Conservation (phyloP, 805 yeast genomes). For the Komagataella mondaviorum region DNA sequence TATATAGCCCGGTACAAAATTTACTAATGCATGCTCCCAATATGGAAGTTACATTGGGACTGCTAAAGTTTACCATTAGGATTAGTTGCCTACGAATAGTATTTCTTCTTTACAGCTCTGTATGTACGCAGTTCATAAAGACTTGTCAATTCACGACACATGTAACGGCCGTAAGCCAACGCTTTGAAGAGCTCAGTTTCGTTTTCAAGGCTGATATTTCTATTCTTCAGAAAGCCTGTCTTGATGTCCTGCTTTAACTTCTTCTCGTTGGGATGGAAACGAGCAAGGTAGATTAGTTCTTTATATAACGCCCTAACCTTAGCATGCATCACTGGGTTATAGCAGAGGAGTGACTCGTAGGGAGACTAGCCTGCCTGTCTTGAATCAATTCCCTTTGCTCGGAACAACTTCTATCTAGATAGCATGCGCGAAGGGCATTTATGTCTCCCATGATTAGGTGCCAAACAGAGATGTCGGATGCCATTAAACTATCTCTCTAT, state of each 20-base stretch:
- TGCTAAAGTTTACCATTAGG: not conserved
- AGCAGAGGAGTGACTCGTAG: too few relatives aligned
- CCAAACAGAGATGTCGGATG: constrained; percentile 7
- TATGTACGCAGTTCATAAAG: constrained; percentile 19
- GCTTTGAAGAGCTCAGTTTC: constrained; percentile 13
- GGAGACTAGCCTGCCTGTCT: too few relatives aligned
- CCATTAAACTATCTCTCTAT: constrained; percentile 5
- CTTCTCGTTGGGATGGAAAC: constrained; percentile 6
- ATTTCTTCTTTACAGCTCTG: constrained; percentile 15
- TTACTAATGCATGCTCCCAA: not conserved
- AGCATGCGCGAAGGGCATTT: not conserved
- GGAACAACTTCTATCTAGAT: too few relatives aligned
- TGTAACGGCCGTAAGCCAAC: constrained; percentile 15
- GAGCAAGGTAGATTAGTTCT: constrained; percentile 18
- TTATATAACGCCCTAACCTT: constrained; percentile 14
- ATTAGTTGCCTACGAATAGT: not conserved
- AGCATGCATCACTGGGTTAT: constrained; percentile 10
- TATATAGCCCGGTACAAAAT: not conserved
- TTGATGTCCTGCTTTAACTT: constrained; percentile 8
- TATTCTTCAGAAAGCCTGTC: constrained; percentile 8
- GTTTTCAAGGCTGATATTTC: constrained; percentile 5
- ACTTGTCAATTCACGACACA: constrained; percentile 16
- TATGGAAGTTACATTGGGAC: not conserved
- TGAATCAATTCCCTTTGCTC: too few relatives aligned
- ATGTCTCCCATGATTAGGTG: not conserved